Base-by-base conservation (phyloP, 352 stramenopile genomes). In the Phytophthora pisi region DNA sequence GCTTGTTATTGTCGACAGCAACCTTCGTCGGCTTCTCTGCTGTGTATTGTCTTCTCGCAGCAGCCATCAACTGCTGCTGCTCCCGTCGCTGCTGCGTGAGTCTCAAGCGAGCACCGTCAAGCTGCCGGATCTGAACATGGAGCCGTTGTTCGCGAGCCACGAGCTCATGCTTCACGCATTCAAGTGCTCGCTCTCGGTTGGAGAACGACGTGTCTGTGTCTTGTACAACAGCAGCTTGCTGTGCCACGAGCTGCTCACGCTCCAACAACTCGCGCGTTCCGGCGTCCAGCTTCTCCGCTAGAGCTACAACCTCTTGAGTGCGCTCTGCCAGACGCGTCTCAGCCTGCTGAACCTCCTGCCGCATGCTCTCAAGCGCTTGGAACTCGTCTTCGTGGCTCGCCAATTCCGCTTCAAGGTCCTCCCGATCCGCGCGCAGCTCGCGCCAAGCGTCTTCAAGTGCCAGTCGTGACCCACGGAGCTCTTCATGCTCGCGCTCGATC, bases 121-220 rank as follows among this genome's bases (percentile, higher is more conserved):
- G 72, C 45, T 91, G 82, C 52, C 78, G 73, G 45, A 88, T 74
- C 54, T 91, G 82, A 3, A 62, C 43, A 49, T 88, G 77, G 31
- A 92, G 49, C 7, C 80, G 70, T 15, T 68, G 36, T 51, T 90
- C 79, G 8, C 84, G 81, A 34, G 83, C 70, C n/a, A 82, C 68
- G 6, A 93, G 38, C n/a, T 79, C 71, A 3, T 68, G 64, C 18
- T 73, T 75, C 50, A 84, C 86, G 8, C 51, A 50, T 47, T 71
- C 53, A n/a, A 85, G 56, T 36, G 56, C 52, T 9, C 68, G 57
- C 38, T 84, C 76, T 42, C 66, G 57, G 5, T 34, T 63, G 11
- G 28, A 7, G 53, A 73, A 66, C 20, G 58, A 68, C 3, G 49
- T 63, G n/a, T 76, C 68, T 0, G 55, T 65, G 20, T 68, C 63